Conservation (phyloP, 2,329 filamentous ascomycete species). For the Pleoardoris graminearum region DNA sequence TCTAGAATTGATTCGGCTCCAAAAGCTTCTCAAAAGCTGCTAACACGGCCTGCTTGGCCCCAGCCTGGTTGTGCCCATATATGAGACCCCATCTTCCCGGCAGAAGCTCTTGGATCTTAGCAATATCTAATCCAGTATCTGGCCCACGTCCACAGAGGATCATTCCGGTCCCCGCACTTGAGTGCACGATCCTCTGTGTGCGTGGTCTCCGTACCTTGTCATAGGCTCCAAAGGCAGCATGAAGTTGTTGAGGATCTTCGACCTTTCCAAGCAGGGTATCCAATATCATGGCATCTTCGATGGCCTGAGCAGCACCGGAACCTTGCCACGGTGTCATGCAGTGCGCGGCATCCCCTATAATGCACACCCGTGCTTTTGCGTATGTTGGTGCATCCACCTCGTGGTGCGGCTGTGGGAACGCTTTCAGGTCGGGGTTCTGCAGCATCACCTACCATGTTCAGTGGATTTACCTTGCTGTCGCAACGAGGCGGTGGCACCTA, state of each 20-base stretch:
- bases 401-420: no score
- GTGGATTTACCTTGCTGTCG: no score
- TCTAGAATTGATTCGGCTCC: background rate
- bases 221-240: constrained; percentile 39
- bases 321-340: constrained; percentile 56
- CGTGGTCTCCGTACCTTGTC: constrained; percentile 25
- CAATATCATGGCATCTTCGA: constrained; percentile 56
- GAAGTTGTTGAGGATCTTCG: constrained; percentile 19
- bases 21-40: background rate
- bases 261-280: constrained; percentile 33
- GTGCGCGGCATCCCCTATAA: constrained; percentile 60
- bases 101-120: constrained; percentile 10
- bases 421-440: no score
- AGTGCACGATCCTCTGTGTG: constrained; percentile 16
- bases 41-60: constrained; percentile 1
- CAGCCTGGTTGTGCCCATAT: constrained; percentile 8
- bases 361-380: constrained; percentile 33
- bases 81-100: constrained; percentile 15
- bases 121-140: constrained; percentile 12
- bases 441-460: no score
- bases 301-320: constrained; percentile 55
- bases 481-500: no score
- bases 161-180: constrained; percentile 10
- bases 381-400: no score
- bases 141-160: constrained; percentile 14